Evolutionary conservation across 1,284 basidiomycete genomes (phyloP).

Genomic region (Cronartium quercuum): DNA sequence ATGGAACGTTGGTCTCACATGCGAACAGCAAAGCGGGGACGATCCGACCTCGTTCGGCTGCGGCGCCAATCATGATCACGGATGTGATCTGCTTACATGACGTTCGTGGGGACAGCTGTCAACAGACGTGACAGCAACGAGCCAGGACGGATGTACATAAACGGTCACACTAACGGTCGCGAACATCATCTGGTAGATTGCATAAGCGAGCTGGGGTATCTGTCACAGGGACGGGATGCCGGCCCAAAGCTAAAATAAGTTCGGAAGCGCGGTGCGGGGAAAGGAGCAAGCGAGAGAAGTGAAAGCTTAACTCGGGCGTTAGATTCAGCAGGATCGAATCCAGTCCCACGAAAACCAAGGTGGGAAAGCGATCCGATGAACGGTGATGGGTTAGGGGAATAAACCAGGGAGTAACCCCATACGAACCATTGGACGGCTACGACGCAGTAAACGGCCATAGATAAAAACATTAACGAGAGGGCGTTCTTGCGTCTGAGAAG

Average conservation of each 20-base stretch:
- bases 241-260: neutral
- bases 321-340: neutral
- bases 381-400: neutral
- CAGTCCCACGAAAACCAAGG: neutral
- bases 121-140: too few species aligned
- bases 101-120: too few species aligned
- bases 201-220: neutral
- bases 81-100: slow-evolving; percentile 52
- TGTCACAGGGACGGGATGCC: neutral
- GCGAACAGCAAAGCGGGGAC: slow-evolving; percentile 76
- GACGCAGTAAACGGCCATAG: slow-evolving; percentile 67
- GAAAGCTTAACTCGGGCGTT: neutral
- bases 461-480: slow-evolving; percentile 80
- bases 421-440: slow-evolving; percentile 62
- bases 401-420: slow-evolving; percentile 35
- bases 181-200: neutral
- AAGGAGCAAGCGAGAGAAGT: neutral
- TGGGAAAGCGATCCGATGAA: neutral
- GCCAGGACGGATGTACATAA: too few species aligned
- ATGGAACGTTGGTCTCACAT: too few species aligned
- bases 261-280: neutral
- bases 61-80: slow-evolving; percentile 76
- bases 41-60: slow-evolving; percentile 84
- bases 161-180: neutral
- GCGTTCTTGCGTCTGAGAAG: slow-evolving; percentile 76